Percentiles rank a stretch among this genome's conserved stretches.
phyloP scores from a whole-genome alignment of 2,329 filamentous ascomycete species.

The Trichoderma pleuroti region DNA sequence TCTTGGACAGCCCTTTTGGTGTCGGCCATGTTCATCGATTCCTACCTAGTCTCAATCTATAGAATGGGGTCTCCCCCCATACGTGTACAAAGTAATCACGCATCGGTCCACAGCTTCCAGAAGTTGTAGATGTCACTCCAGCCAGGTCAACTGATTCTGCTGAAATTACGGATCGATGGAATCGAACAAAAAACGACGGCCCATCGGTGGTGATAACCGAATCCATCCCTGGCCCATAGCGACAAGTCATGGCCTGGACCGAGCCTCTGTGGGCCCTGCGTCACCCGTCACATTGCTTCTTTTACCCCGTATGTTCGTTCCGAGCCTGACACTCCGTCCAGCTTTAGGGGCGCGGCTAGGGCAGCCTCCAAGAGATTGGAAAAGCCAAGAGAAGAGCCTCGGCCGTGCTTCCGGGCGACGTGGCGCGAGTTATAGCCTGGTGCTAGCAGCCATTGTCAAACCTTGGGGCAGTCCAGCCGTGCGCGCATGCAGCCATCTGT shows the following conservation, averaged over 20 bases:
- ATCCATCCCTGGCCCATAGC: neutral
- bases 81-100: neutral
- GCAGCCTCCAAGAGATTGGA: neutral
- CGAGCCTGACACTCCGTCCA: neutral
- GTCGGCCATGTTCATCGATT: neutral
- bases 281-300: neutral
- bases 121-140: neutral
- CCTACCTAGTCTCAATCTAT: neutral
- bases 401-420: neutral
- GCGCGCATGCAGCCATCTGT: neutral
- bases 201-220: slow-evolving; percentile 18
- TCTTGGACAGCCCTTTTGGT: neutral
- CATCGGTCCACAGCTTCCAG: slow-evolving; percentile 12
- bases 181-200: neutral
- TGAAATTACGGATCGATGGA: slow-evolving; percentile 17
- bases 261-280: neutral
- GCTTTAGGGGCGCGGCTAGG: slow-evolving; percentile 4
- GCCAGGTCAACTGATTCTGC: slow-evolving; percentile 15
- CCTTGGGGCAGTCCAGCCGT: neutral
- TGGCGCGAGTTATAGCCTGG: neutral
- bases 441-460: neutral
- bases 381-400: neutral
- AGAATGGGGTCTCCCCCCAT: neutral
- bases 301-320: slow-evolving; percentile 3
- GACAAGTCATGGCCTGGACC: slow-evolving; percentile 5